Conservation (phyloP, 2,329 filamentous ascomycete genomes). For the Elsinoe arachidis region DNA sequence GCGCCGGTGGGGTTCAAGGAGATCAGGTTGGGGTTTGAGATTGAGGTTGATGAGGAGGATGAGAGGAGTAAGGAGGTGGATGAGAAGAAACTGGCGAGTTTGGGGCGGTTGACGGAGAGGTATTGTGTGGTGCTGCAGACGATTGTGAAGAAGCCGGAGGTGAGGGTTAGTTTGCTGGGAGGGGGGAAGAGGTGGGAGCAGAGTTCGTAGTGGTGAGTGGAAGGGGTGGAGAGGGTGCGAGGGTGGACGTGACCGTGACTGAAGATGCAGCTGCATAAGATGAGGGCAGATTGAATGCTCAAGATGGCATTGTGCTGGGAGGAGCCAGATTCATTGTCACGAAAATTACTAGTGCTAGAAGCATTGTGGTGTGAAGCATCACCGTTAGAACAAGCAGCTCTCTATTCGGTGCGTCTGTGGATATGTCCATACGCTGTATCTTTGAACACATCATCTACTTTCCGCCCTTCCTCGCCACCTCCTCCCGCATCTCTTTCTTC, state of each 20-base stretch:
- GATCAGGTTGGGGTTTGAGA: conserved; percentile 37
- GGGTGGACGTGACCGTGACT: background rate
- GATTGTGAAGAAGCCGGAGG: conserved; percentile 29
- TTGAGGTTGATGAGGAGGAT: conserved; percentile 30
- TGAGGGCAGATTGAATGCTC: too few species aligned
- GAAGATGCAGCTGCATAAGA: background rate
- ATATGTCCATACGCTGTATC: background rate
- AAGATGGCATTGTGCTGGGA: too few species aligned
- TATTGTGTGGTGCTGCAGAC: conserved; percentile 41
- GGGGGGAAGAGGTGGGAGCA: conserved; percentile 24
- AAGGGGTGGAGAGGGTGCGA: conserved; percentile 15
- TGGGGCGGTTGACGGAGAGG: conserved; percentile 42
- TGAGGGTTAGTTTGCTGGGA: conserved; percentile 28
- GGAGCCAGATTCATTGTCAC: too few species aligned
- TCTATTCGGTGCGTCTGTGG: too few species aligned
- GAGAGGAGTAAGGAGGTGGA: conserved; percentile 29
- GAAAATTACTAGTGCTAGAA: too few species aligned
- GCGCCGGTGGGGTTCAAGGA: conserved; percentile 41
- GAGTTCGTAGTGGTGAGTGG: conserved; percentile 21
- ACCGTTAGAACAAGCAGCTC: too few species aligned
- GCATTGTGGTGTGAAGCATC: too few species aligned
- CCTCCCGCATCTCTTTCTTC: conserved; percentile 42
- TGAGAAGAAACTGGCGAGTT: conserved; percentile 36
- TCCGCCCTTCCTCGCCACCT: conserved; percentile 23
- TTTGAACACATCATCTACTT: conserved; percentile 7